A percentile compares a stretch with the other conserved stretches of the same genome.
Evolutionary conservation across 805 yeast genomes (phyloP).

Genomic region (Jamesozyma spencerorum): DNA sequence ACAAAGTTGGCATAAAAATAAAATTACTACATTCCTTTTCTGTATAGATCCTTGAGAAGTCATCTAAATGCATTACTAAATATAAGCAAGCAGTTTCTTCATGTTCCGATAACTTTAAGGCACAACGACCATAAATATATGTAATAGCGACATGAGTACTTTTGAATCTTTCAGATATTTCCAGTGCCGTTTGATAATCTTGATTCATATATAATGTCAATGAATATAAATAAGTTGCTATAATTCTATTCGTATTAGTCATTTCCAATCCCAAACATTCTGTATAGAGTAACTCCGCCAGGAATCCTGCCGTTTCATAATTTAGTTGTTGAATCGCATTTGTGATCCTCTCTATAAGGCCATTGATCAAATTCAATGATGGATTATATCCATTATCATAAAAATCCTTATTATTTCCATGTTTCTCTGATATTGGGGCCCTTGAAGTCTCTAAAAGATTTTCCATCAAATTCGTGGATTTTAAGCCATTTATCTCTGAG

Average conservation of each 20-base stretch:
- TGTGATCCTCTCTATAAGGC: conserved; percentile 13
- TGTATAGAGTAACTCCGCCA: conserved; percentile 73
- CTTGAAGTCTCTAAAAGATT: not conserved
- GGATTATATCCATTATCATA: conserved; percentile 5
- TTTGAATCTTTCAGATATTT: conserved; percentile 31
- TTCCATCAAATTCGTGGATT: not conserved
- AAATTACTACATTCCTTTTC: conserved; percentile 1
- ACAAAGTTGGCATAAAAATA: conserved; percentile 47
- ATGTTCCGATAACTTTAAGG: conserved; percentile 16
- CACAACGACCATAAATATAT: conserved; percentile 62
- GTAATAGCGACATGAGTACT: conserved; percentile 62
- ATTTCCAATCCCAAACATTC: conserved; percentile 25
- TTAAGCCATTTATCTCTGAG: not conserved
- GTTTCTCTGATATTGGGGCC: not conserved
- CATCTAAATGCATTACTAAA: conserved; percentile 6
- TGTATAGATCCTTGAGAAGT: conserved; percentile 1
- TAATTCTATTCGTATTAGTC: conserved; percentile 32
- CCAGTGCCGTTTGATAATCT: conserved; percentile 54
- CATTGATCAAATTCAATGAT: not conserved
- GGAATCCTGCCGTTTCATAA: conserved; percentile 65
- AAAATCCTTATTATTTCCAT: not conserved
- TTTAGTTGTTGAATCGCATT: conserved; percentile 23
- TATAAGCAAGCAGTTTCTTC: conserved; percentile 11
- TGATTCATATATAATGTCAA: conserved; percentile 51
- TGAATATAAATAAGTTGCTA: conserved; percentile 61